Conservation (phyloP, 331 rosid genomes). For the Prunus yedoensis region DNA sequence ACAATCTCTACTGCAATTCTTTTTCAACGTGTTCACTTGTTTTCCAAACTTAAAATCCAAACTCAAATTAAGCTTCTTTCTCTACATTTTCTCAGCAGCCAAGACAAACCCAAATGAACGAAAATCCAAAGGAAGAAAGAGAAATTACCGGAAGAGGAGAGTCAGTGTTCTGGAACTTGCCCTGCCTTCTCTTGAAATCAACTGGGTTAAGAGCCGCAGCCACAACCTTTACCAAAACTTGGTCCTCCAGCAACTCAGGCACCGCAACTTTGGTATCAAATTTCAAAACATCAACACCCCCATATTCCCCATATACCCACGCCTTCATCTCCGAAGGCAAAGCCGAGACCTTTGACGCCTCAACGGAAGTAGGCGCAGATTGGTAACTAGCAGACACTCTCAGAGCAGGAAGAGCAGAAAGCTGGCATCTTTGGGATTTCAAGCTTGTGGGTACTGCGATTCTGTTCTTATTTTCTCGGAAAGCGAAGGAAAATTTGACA, state of each 20-base stretch:
- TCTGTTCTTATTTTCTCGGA: slow-evolving; percentile 35
- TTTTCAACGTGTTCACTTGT: background rate
- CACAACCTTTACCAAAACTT: slow-evolving; percentile 64
- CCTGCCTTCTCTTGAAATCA: slow-evolving; percentile 79
- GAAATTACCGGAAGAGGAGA: slow-evolving; percentile 82
- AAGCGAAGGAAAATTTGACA: slow-evolving; percentile 42
- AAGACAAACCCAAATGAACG: background rate
- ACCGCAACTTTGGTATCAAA: slow-evolving; percentile 57
- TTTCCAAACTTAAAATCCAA: background rate
- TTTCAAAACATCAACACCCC: slow-evolving; percentile 75
- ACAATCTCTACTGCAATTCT: background rate
- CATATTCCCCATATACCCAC: slow-evolving; percentile 87
- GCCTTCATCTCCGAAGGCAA: slow-evolving; percentile 82
- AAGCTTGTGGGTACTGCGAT: background rate
- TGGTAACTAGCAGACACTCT: slow-evolving; percentile 57
- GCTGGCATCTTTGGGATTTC: background rate
- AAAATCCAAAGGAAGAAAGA: background rate
- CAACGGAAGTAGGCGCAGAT: slow-evolving; percentile 56
- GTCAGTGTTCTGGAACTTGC: slow-evolving; percentile 84
- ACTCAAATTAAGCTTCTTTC: background rate
- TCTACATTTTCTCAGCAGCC: slow-evolving; percentile 9
- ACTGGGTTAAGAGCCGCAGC: slow-evolving; percentile 97
- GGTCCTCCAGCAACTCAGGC: slow-evolving; percentile 78
- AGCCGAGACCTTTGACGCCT: slow-evolving; percentile 39
- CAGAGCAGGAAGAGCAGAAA: slow-evolving; percentile 11